Evolutionary conservation across 192 early-diverging fungal species (phyloP).

Genomic region (Oehlia diaphana): DNA sequence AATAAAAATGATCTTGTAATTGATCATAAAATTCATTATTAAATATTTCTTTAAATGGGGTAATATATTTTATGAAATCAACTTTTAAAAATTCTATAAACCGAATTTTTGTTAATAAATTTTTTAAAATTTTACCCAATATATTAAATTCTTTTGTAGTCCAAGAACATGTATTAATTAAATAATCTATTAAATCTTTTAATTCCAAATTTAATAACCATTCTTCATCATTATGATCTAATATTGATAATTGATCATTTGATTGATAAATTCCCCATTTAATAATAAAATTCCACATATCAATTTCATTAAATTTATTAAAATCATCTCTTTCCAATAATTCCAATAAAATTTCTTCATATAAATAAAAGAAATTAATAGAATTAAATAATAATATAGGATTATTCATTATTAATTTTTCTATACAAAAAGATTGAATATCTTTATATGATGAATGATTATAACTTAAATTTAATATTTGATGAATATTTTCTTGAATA

Average conservation of each 20-base stretch:
- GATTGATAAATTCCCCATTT: constrained; percentile 12
- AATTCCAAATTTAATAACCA: neutral
- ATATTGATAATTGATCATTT: neutral
- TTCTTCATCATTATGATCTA: neutral
- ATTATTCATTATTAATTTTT: neutral
- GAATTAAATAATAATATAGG: constrained; percentile 2
- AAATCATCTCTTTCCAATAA: constrained; percentile 21
- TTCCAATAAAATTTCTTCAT: constrained; percentile 1
- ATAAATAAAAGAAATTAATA: neutral
- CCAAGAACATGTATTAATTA: neutral
- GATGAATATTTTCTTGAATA: constrained; percentile 7
- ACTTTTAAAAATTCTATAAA: neutral
- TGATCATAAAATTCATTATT: neutral
- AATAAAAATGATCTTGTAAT: neutral
- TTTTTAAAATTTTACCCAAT: neutral
- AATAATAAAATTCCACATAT: constrained; percentile 3
- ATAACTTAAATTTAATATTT: neutral
- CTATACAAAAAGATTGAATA: constrained; percentile 7
- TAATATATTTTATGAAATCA: neutral
- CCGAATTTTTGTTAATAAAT: neutral
- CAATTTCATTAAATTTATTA: constrained; percentile 6
- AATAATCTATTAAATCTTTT: neutral
- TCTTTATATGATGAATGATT: neutral
- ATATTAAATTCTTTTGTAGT: neutral
- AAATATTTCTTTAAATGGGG: neutral